Evolutionary conservation across 495 filamentous ascomycete genomes (phyloP), one percentile per base, ranked within the genome.

Genomic region (Penicillium lividum): DNA sequence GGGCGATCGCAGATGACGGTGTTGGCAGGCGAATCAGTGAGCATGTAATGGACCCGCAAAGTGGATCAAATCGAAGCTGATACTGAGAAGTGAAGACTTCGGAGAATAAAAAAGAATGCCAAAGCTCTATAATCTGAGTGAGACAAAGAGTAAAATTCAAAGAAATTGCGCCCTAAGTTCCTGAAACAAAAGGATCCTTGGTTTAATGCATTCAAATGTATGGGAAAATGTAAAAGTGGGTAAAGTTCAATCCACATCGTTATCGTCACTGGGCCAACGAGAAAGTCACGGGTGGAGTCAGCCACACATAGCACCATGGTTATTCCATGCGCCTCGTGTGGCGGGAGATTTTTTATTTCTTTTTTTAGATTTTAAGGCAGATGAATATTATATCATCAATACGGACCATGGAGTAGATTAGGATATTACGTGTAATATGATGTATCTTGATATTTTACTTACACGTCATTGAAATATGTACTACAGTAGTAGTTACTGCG

Each of bases 211-310:
- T 53, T 48, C 16, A 16, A 47, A 47, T n/a, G 27, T 7, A 42
- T 34, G 13, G 30, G 51, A 50, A 28, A 38, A 33, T 34, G 13
- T 28, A 30, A 40, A 52, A 50, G 63, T 45, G 48, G 16, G 43
- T 57, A 40, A 47, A 11, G 48, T 47, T 59, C 49, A 48, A 38
- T 50, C 58, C 18, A 46, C 44, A 43, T 38, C 22, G 27, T 10
- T 28, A 58, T 76, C 72, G 65, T 76, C 72, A 67, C 71, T 74
- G 66, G 73, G 73, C 73, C 73, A 76, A 76, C 73, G 50, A 30
- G 22, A 22, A 22, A 56, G 44, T 49, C 59, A 65, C 53, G 59
- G 60, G 34, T 16, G 25, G 43, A 10, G 43, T 46, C 43, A 49
- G 27, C 38, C 38, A 40, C 38, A 40, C 22, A 22, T 22, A 40